Conservation (phyloP, 139 green algal genomes). For the Zygnema cylindricum region DNA sequence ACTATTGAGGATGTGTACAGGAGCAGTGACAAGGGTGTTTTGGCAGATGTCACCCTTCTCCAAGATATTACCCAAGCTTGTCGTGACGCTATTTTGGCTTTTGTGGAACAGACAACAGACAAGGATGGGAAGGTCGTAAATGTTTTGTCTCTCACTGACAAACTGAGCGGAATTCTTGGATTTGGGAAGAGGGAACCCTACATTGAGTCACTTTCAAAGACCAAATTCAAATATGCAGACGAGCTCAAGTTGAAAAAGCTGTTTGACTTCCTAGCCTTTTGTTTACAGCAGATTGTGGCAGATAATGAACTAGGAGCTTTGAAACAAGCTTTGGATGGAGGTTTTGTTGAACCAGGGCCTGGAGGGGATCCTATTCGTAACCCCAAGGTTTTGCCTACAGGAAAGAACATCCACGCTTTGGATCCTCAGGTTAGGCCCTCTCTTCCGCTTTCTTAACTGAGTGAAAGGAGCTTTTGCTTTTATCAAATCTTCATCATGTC, state of each 20-base stretch:
- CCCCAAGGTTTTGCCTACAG: constrained; percentile 94
- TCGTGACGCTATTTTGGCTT: constrained; percentile 79
- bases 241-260: constrained; percentile 79
- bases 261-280: constrained; percentile 97
- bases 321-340: constrained; percentile 81
- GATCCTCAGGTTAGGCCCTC: constrained; percentile 91
- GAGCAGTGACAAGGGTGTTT: constrained; percentile 73
- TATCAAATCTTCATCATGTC: too few species aligned
- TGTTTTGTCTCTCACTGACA: constrained; percentile 16
- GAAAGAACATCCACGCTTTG: constrained; percentile 99
- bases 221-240: constrained; percentile 81
- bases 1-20: constrained; percentile 95
- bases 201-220: constrained; percentile 72
- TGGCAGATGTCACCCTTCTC: constrained; percentile 88
- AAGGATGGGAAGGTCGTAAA: constrained; percentile 57
- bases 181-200: constrained; percentile 73
- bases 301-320: constrained; percentile 98
- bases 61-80: constrained; percentile 88
- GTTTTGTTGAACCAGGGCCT: constrained; percentile 93
- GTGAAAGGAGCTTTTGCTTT: too few species aligned
- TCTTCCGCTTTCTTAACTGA: too few species aligned
- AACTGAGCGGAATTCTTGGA: constrained; percentile 53
- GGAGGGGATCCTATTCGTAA: constrained; percentile 99
- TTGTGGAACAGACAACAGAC: constrained; percentile 86
- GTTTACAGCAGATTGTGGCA: constrained; percentile 92